Evolutionary conservation across 208 protist genomes (phyloP).

Genomic region (Wallacemonas sp.): DNA sequence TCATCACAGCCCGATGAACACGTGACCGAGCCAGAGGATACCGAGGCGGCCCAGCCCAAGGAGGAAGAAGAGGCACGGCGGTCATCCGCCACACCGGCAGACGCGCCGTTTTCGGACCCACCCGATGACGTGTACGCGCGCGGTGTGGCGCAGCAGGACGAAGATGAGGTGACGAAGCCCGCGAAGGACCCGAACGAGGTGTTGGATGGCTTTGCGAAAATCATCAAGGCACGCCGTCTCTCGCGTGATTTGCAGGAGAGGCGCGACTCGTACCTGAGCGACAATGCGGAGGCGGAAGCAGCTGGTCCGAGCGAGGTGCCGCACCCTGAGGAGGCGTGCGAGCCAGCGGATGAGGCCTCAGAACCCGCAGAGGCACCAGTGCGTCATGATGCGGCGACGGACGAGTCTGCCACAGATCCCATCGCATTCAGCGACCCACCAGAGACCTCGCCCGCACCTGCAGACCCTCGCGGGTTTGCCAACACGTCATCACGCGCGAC

Average conservation of each 20-base stretch:
- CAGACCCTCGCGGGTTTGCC: background rate
- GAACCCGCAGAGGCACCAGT: background rate
- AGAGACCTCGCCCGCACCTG: conserved; percentile 1
- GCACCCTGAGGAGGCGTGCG: background rate
- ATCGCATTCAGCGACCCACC: background rate
- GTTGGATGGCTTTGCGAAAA: conserved; percentile 11
- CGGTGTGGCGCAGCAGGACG: background rate
- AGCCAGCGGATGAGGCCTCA: background rate
- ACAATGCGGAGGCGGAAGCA: conserved; percentile 7
- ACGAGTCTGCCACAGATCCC: background rate
- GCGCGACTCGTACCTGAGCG: conserved; percentile 16
- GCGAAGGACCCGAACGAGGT: conserved; percentile 10
- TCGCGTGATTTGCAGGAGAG: conserved; percentile 4
- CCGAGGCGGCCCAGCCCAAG: background rate
- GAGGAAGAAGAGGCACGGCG: background rate
- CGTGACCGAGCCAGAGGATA: background rate
- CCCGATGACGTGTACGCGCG: conserved; percentile 6
- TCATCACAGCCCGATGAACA: background rate
- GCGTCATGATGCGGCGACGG: background rate
- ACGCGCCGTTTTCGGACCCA: background rate
- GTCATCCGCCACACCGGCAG: background rate
- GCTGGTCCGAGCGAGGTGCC: background rate
- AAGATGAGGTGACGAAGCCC: background rate
- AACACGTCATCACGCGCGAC: background rate
- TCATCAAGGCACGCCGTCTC: conserved; percentile 10